Evolutionary conservation across 1,139 yeast genomes (phyloP), one percentile per base, ranked within the genome.

Genomic region (Debaryomyces coudertii): DNA sequence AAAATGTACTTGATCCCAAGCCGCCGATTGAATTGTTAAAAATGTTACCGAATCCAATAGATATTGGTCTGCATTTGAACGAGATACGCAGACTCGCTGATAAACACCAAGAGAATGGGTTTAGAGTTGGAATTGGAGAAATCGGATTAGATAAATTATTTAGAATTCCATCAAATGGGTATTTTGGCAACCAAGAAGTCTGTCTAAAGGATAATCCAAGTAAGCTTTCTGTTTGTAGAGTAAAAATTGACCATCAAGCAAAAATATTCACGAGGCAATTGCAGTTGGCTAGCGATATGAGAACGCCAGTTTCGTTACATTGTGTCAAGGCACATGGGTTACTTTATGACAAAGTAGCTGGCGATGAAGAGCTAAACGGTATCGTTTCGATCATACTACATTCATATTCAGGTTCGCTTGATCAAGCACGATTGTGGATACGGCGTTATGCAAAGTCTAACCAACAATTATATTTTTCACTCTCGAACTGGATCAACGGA

Each of bases 141-240:
- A 76, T 90, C 15, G 99, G 99, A 0, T 66, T 93, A 4, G 99
- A 93, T 63, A 87, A 85, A 62, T 60, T 81, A 16, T 89, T 89
- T 56, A 66, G 90, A 31, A 65, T 90, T 9, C 96, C 96, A 0
- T 59, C 63, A 40, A 69, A 70, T 46, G 90, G 90, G 0, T 83
- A 64, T 52, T 73, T 68, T 48, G 85, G 86, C 1, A 67, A 69
- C 49, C 57, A 51, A 11, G 38, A 46, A 2, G 37, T 31, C 5
- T 39, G 41, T 2, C 54, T 54, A 2, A 45, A 46, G n/a, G 49
- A 52, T 2, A 50, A 40, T 6, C 50, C 43, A 4, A 42, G 46
- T 8, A 55, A 56, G 38, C 58, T 83, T 37, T 69, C 83, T 1
- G 68, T 68, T 7, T 77, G 76, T 49, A 68, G 72, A 47, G 92